Evolutionary conservation across 2,329 filamentous ascomycete genomes (phyloP).

Genomic region (Gliomastix tumulicola): DNA sequence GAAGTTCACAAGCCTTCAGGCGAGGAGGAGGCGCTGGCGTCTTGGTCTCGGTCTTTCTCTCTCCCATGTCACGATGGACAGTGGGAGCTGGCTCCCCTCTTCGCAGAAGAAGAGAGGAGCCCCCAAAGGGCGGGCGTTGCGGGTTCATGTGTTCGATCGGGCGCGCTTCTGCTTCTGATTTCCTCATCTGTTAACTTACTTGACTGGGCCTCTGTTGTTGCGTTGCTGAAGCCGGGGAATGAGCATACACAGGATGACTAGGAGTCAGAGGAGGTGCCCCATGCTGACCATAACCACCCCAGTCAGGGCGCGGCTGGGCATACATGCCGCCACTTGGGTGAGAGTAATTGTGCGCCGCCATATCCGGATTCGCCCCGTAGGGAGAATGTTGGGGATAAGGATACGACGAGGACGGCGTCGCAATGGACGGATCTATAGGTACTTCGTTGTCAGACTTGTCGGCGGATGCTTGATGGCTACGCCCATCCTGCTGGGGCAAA

Average conservation of each 20-base stretch:
- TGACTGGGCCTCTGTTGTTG: constrained; percentile 50
- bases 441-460: constrained; percentile 93
- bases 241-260: constrained; percentile 46
- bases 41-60: too few relatives aligned
- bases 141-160: too few relatives aligned
- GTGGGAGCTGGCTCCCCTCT: too few relatives aligned
- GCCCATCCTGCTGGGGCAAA: constrained; percentile 75
- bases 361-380: constrained; percentile 78
- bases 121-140: too few relatives aligned
- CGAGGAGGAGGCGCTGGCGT: too few relatives aligned
- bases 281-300: constrained; percentile 59
- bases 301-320: constrained; percentile 65
- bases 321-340: constrained; percentile 59
- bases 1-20: too few relatives aligned
- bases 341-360: constrained; percentile 70
- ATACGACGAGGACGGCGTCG: constrained; percentile 87
- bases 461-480: constrained; percentile 68
- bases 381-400: constrained; percentile 78
- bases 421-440: constrained; percentile 98
- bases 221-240: constrained; percentile 47
- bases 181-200: too few relatives aligned
- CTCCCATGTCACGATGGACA: too few relatives aligned
- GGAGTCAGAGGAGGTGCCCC: constrained; percentile 40
- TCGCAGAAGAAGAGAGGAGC: too few relatives aligned
- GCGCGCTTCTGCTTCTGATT: too few relatives aligned